Base-by-base conservation (phyloP, 164 flowering plant species). In the Saururus chinensis region DNA sequence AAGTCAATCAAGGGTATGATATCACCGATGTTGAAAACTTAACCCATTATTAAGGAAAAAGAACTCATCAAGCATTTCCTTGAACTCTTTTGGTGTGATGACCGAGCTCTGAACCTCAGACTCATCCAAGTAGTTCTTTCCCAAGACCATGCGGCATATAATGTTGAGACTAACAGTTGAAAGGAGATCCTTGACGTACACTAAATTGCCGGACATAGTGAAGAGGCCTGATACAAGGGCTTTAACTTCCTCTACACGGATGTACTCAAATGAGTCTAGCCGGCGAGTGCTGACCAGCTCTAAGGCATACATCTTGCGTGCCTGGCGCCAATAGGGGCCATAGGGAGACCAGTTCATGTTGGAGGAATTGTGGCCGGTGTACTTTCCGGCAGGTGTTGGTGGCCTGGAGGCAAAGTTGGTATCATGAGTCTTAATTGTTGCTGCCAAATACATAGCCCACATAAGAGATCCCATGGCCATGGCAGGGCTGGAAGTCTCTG, bases 271-370 rank as follows among this genome's bases (percentile, higher is more conserved):
- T 0, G 77, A 72, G 11, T 73, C 75, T 0, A 79, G 73, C 19
- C 75, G 58, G 22, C 63, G 70, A 7, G 68, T 13, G 67, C 89
- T 82, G 71, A 89, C 82, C 0, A 89, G 73, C 71, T 89, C 88
- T 77, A 75, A 71, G 0, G 80, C 41, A 62, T 88, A 89, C 80
- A 87, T 79, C 51, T 68, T 76, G 0, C 96, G 78, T 0, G 85
- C 88, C 60, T 87, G 88, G 1, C 91, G 78, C 92, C 95, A 89
- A 61, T 87, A 85, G 0, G 92, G 75, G 8, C 93, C 93, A 67
- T 87, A 84, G 0, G 77, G 89, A 11, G 92, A 76, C 91, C 91
- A 89, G 0, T 84, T 79, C 57, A 89, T 80, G 70, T 84, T 79
- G 26, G 88, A 81, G 70, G 81, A 81, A 62, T 84, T 78, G 74